Percentiles rank a stretch among this genome's conserved stretches.
Evolutionary conservation across 1,284 basidiomycete genomes (phyloP).

Genomic region (Agaricales sp.): DNA sequence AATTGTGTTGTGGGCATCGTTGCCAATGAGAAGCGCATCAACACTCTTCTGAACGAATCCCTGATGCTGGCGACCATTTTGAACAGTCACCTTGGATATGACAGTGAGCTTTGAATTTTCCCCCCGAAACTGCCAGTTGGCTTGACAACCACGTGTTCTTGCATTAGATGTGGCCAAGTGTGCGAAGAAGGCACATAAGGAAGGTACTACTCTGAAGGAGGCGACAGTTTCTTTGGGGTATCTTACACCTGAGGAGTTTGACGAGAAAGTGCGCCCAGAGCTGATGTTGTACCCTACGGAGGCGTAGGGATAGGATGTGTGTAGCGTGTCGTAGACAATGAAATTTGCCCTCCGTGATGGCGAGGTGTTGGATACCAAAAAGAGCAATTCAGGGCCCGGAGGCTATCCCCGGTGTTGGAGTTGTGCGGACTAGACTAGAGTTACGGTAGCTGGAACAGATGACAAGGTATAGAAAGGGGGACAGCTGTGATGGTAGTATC

Average conservation of each 20-base stretch:
- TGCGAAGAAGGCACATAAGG: slow-evolving; percentile 99
- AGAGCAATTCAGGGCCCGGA: not conserved
- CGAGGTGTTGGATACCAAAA: not conserved
- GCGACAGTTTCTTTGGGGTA: slow-evolving; percentile 85
- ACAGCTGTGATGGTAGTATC: not conserved
- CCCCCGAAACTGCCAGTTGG: slow-evolving; percentile 4
- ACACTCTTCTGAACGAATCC: slow-evolving; percentile 85
- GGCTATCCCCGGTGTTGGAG: not conserved
- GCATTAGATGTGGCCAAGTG: slow-evolving; percentile 86
- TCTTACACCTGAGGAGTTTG: slow-evolving; percentile 88
- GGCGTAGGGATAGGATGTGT: slow-evolving; percentile 20
- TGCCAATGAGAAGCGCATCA: slow-evolving; percentile 93
- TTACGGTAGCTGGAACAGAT: not conserved
- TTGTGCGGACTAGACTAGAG: not conserved
- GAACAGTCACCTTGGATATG: slow-evolving; percentile 89
- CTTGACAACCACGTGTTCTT: slow-evolving; percentile 12
- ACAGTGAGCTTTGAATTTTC: slow-evolving; percentile 53
- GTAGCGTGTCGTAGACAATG: slow-evolving; percentile 1
- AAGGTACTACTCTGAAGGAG: slow-evolving; percentile 93
- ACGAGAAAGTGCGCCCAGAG: slow-evolving; percentile 92
- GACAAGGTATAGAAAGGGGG: not conserved
- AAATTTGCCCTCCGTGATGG: not conserved
- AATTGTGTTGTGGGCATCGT: slow-evolving; percentile 95
- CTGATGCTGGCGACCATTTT: slow-evolving; percentile 95
- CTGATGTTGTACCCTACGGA: slow-evolving; percentile 74